Base-by-base conservation (phyloP, 2,329 filamentous ascomycete genomes). In the Blumeria graminis region DNA sequence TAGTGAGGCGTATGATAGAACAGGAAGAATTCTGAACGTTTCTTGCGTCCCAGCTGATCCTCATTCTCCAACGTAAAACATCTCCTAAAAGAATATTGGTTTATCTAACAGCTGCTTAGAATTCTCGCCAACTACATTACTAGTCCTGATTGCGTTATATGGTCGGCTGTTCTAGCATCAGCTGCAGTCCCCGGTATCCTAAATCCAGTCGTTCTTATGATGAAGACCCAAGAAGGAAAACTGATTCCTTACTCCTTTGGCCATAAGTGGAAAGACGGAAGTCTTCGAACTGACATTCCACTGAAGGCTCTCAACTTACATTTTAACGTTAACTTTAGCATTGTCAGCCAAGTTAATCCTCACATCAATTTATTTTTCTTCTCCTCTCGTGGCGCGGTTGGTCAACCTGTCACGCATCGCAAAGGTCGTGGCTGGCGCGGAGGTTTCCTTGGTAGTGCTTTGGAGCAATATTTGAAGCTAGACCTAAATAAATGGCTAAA, bases 291-390 rank as follows among this genome's bases (percentile, higher is more conserved):
- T 0, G 92, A 98, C 65, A 95, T 98, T 33, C 92, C 92, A 0
- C 79, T 98, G 65, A 92, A 90, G 69, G 84, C 89, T 1, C 75
- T 98, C 55, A 96, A 98, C 67, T 75, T 94, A 0, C 87, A 96
- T 66, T 98, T 98, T 73, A 96, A 96, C 68, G 92, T 96, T 68
- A 95, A 94, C 67, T 98, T 96, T 69, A 90, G 86, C 61, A 89
- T 98, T 61, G 92, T 82, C 63, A 76, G 74, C 62, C 78, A 88
- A 70, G 90, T 95, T 53, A 98, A 98, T 68, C 92, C 92, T 1
- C 92, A 98, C 68, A 90, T 98, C 69, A 96, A 94, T 65, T 80
- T 96, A 33, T 98, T 98, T 75, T 96, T 98, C 76, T 98, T 96
- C 73, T 92, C 85, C 34, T 94, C 89, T 0, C 79, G 92, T 35